A percentile compares a stretch with the other conserved stretches of the same genome.
Evolutionary conservation across 1,284 basidiomycete species (phyloP).

Genomic region (Moesziomyces sp.): DNA sequence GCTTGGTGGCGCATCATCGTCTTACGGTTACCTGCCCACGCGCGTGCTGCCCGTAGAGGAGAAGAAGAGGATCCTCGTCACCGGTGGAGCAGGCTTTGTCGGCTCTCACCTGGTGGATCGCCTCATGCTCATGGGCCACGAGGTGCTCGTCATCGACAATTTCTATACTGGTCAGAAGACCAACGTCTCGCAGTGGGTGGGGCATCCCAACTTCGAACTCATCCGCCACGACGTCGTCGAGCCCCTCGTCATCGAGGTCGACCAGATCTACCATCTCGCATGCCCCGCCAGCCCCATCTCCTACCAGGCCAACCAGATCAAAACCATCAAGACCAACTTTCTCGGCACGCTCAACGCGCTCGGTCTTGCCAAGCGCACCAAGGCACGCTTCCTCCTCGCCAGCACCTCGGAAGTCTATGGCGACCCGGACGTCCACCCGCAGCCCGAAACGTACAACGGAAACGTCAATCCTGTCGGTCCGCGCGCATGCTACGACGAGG

Average conservation of each 20-base stretch:
- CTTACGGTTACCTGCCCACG: constrained; percentile 80
- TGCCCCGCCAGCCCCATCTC: constrained; percentile 59
- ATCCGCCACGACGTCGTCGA: constrained; percentile 87
- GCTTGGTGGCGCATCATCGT: constrained; percentile 5
- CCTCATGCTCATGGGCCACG: constrained; percentile 95
- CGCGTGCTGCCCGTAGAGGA: constrained; percentile 80
- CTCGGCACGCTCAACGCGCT: constrained; percentile 90
- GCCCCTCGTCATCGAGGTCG: constrained; percentile 55
- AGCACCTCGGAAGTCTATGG: constrained; percentile 98
- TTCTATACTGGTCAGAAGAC: constrained; percentile 98
- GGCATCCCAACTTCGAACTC: constrained; percentile 97
- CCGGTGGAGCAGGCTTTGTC: constrained; percentile 94
- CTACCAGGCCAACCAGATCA: constrained; percentile 61
- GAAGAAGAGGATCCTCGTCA: constrained; percentile 90
- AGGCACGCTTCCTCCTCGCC: constrained; percentile 93
- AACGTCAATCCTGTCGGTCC: constrained; percentile 97
- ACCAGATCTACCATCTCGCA: constrained; percentile 62
- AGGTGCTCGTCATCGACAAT: constrained; percentile 96
- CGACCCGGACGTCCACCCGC: constrained; percentile 95
- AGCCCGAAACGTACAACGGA: constrained; percentile 75
- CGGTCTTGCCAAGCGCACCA: constrained; percentile 95
- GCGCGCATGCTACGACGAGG: constrained; percentile 97
- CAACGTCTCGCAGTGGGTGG: constrained; percentile 78
- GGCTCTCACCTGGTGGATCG: constrained; percentile 93
- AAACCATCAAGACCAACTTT: constrained; percentile 90